phyloP scores from a whole-genome alignment of 2,329 filamentous ascomycete species.

The Trichoderma sp. region DNA sequence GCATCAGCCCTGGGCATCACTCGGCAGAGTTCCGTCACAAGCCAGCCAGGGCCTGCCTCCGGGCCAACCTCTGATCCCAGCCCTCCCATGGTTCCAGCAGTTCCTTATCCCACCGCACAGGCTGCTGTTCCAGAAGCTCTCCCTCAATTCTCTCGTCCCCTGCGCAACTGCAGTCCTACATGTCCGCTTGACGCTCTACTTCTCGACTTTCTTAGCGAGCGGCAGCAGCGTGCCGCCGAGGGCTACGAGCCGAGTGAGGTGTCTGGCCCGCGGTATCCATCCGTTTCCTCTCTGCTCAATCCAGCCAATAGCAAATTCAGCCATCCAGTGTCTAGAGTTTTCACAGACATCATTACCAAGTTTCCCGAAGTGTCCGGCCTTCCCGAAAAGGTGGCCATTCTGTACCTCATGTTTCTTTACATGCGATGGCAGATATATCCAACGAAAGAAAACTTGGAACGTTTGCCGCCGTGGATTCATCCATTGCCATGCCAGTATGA shows the following conservation, averaged over 20 bases:
- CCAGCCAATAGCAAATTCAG: constrained; percentile 59
- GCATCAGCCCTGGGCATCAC: background rate
- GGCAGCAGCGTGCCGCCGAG: constrained; percentile 62
- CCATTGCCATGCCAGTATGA: constrained; percentile 66
- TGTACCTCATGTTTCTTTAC: constrained; percentile 83
- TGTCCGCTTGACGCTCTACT: constrained; percentile 78
- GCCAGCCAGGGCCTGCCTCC: constrained; percentile 51
- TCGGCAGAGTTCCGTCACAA: constrained; percentile 27
- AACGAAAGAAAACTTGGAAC: constrained; percentile 73
- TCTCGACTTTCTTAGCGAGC: constrained; percentile 72
- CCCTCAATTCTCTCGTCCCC: constrained; percentile 33
- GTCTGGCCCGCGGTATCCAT: constrained; percentile 75
- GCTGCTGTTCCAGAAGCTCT: background rate
- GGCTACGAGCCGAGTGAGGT: constrained; percentile 64
- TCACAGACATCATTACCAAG: constrained; percentile 80
- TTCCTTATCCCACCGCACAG: background rate
- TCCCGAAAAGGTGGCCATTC: constrained; percentile 76
- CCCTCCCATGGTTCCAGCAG: background rate
- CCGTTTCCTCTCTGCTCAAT: constrained; percentile 74
- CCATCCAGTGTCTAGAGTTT: constrained; percentile 78
- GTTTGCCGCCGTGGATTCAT: constrained; percentile 69
- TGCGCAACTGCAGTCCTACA: constrained; percentile 64
- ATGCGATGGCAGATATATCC: constrained; percentile 85
- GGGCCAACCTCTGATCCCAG: constrained; percentile 48
- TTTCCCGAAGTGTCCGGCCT: constrained; percentile 77